Base-by-base conservation (phyloP, 176 grass and related monocot species). In the Microstegium vimineum region DNA sequence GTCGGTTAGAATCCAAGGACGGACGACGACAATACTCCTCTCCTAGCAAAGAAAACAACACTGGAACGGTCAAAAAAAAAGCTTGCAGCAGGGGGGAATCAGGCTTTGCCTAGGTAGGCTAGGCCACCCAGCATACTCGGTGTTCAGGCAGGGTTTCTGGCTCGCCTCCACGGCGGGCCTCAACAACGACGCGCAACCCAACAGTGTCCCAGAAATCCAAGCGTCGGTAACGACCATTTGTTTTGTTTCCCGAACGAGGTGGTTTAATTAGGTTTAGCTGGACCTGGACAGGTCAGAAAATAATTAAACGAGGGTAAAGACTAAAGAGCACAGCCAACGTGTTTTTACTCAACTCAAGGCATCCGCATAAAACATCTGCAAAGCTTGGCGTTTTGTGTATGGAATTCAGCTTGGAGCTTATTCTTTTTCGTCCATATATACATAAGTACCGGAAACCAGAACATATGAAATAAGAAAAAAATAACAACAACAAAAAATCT, bases 201-300 rank as follows among this genome's bases (percentile, higher is more conserved):
- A 66, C 79, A 86, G 80, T 38, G 83, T 69, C 87, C 81, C 84
- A 85, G 79, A 64, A 81, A 63, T 87, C 84, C 84, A 87, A 82
- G 74, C 92, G 84, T 36, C 76, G 60, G 40, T 90, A 34, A 81
- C 77, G 38, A 80, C 87, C 73, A 83, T 73, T 69, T 62, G 47
- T 72, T 61, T 37, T 38, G 36, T 52, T 52, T 5, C 14, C 43
- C 42, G 22, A 65, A 69, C 4, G 18, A 82, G 23, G 28, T 11
- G 3, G 60, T 34, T 57, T 43, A 69, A 27, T n/a, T n/a, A n/a
- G n/a, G n/a, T n/a, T n/a, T n/a, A n/a, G n/a, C n/a, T n/a, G n/a
- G n/a, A n/a, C n/a, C 25, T 32, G 74, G 20, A 38, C 17, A 10
- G 54, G 12, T 23, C 34, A n/a, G 13, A 59, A 43, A 60, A 52